Base-by-base conservation (phyloP, 2,329 filamentous ascomycete species). In the Blastomyces silverae region DNA sequence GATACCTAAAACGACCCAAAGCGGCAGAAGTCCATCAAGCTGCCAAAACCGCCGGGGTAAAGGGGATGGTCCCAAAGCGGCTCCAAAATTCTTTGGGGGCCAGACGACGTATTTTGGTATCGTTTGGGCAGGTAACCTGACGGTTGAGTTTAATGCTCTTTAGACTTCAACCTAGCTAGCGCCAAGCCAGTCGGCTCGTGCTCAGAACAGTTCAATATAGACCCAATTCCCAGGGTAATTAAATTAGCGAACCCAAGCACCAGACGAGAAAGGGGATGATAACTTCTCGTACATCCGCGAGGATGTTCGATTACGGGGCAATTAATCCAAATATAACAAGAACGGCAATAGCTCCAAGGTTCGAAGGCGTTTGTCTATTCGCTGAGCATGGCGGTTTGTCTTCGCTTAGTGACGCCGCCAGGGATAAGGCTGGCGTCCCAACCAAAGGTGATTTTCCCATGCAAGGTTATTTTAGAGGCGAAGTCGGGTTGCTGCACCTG, bases 171-270 rank as follows among this genome's bases (percentile, higher is more conserved):
- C 25, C 44, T 34, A 50, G 22, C 20, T 34, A 61, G 42, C 10
- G 59, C 59, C 59, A 61, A 61, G 44, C 57, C 57, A 34, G 11
- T 28, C 59, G 28, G 39, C 4, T 61, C 17, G 2, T 46, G 42
- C 42, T 46, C 42, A 20, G 4, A 20, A 17, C 15, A 20, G 42
- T 13, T 20, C 42, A 39, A 11, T 1, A 39, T 11, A 39, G 37
- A 39, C 37, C 10, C 37, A 39, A 6, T 46, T 46, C 42, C 2
- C 42, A 46, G 20, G 42, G 7, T 20, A 46, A 61, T 20, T 20
- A 22, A 50, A 50, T 61, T 61, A n/a, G 31, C 28, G 44, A 50
- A 50, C 25, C n/a, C 59, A 61, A 37, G 11, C 59, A 11, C 56
- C 17, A 61, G n/a, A 28, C 2, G 28, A 34, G 59, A 37, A 37